A percentile compares a stretch with the other conserved stretches of the same genome.
phyloP scores from a whole-genome alignment of 768 basidiomycete genomes.

The Tricholoma hemisulphureum region DNA sequence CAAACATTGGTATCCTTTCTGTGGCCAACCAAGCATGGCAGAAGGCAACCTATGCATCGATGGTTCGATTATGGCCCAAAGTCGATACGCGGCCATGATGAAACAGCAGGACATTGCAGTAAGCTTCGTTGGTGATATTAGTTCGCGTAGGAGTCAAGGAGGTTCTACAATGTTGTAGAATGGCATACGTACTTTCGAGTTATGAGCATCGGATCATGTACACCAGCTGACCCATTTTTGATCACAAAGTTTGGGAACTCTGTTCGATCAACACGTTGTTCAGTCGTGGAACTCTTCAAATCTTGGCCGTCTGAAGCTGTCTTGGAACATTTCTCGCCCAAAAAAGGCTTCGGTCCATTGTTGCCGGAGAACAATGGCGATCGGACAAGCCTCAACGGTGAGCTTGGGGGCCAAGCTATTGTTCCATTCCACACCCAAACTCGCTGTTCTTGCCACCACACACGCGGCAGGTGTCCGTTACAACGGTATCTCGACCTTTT shows the following conservation, averaged over 20 bases:
- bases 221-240: not conserved
- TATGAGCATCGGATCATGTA: too few species aligned
- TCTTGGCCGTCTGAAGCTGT: not conserved
- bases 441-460: not conserved
- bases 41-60: too few species aligned
- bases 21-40: too few species aligned
- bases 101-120: too few species aligned
- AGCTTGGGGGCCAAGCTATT: not conserved
- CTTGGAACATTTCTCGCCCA: not conserved
- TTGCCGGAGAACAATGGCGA: not conserved
- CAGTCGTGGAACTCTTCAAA: not conserved
- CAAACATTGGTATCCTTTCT: too few species aligned
- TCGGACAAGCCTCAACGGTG: not conserved
- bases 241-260: not conserved
- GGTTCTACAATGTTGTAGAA: not conserved
- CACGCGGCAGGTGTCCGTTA: conserved; percentile 16
- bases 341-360: not conserved
- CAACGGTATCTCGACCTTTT: not conserved
- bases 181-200: too few species aligned
- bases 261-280: not conserved
- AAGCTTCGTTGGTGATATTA: too few species aligned
- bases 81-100: too few species aligned
- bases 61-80: too few species aligned
- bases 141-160: not conserved
- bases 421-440: too few species aligned